Conservation (phyloP, 257 asterid species). For the Cynanchum wilfordii region DNA sequence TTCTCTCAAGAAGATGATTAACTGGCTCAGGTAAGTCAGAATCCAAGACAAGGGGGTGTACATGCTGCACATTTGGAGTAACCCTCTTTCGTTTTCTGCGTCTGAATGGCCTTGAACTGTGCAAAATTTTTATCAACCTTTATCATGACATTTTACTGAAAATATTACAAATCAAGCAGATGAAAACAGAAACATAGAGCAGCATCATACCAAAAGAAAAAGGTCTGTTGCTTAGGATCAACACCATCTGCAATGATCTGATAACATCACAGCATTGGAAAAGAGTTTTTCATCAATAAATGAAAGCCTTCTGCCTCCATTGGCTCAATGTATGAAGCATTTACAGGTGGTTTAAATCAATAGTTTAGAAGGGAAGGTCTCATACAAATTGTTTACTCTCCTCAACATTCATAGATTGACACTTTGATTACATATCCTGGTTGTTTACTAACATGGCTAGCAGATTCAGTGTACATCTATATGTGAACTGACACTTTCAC, state of each 20-base stretch:
- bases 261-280: slow-evolving; percentile 6
- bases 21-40: slow-evolving; percentile 51
- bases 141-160: slow-evolving; percentile 25
- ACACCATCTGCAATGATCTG: slow-evolving; percentile 86
- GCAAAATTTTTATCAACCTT: slow-evolving; percentile 24
- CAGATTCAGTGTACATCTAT: not conserved
- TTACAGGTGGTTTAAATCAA: not conserved
- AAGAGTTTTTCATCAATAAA: not conserved
- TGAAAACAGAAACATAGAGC: slow-evolving; percentile 15
- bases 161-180: slow-evolving; percentile 16
- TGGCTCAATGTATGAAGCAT: not conserved
- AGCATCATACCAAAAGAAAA: slow-evolving; percentile 64
- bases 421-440: not conserved
- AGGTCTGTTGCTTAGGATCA: slow-evolving; percentile 87
- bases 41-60: slow-evolving; percentile 61
- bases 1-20: slow-evolving; percentile 53
- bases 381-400: not conserved
- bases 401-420: not conserved
- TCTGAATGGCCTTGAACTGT: slow-evolving; percentile 65
- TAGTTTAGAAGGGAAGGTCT: not conserved
- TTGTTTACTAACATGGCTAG: not conserved
- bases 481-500: not conserved
- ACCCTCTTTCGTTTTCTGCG: slow-evolving; percentile 45
- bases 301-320: not conserved
- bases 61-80: slow-evolving; percentile 54